Base-by-base conservation (phyloP, 805 yeast genomes). In the Debaryomyces tyrocola region DNA sequence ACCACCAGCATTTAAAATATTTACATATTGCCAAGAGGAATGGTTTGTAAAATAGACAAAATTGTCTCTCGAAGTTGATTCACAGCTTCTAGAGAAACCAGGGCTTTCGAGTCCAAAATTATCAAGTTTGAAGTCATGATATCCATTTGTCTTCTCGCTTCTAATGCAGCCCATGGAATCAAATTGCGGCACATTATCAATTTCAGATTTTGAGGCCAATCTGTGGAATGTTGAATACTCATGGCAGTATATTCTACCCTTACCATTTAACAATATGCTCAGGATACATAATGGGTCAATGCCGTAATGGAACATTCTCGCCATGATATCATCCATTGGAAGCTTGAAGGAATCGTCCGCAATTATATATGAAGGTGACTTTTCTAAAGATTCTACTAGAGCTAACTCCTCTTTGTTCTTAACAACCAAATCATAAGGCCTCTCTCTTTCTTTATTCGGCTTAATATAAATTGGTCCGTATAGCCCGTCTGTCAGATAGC, bases 401-500 rank as follows among this genome's bases (percentile, higher is more conserved):
- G 56, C 66, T 18, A 71, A 55, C 12, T 63, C 72, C 12, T 53
- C 54, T 4, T 58, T 27, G 24, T 54, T 55, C 8, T 44, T 42
- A 6, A 67, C 47, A 10, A 63, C 45, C 2, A 59, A 62, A n/a
- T 56, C 49, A 44, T 72, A 74, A 4, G 73, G 71, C 33, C 70
- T 54, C n/a, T 41, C 48, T 17, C 61, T 50, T 6, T 52, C 52
- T 0, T 52, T 56, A 14, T 54, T 49, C 1, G 77, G 73, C 42
- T 73, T 77, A 5, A 74, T 59, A 24, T 77, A 65, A 20, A 79
- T 54, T 1, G 75, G 75, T 6, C 83, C 84, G 15, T 67, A 63
- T 4, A 80, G 54, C 1, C 83, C 83, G 48, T 76, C 79, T 29
- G 74, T 64, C 45, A 73, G 66, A 50, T 79, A 80, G 2, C 75